Percentiles rank a stretch among this genome's conserved stretches.
Evolutionary conservation across 345 rosid genomes (phyloP).

Genomic region (Trapa incisa): DNA sequence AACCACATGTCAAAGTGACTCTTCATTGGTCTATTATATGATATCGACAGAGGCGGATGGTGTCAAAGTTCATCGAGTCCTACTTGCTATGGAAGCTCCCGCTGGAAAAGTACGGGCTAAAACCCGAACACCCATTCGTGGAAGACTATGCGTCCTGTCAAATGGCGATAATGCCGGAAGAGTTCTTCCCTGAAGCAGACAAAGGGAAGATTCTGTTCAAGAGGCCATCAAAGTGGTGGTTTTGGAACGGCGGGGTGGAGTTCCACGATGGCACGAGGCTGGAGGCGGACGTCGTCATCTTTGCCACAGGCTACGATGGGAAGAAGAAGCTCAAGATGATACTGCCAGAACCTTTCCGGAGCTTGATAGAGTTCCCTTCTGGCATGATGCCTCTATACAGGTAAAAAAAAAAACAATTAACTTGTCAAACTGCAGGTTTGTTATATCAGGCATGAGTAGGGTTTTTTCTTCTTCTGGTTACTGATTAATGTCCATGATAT

Average conservation of each 20-base stretch:
- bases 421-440: no score
- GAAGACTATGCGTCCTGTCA: conserved; percentile 56
- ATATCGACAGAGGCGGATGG: conserved; percentile 21
- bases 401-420: conserved; percentile 9
- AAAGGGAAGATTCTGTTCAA: conserved; percentile 44
- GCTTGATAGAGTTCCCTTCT: conserved; percentile 17
- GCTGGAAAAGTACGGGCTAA: conserved; percentile 32
- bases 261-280: conserved; percentile 31
- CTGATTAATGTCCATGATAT: no score
- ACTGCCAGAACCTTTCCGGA: conserved; percentile 32
- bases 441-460: no score
- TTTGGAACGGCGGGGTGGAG: conserved; percentile 33
- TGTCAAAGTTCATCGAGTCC: conserved; percentile 47
- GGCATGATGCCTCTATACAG: conserved; percentile 50
- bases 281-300: conserved; percentile 46
- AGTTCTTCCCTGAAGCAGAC: conserved; percentile 42
- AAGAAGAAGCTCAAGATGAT: conserved; percentile 32
- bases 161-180: conserved; percentile 45
- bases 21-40: neutral
- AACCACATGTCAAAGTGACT: neutral
- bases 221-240: conserved; percentile 41
- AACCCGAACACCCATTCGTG: conserved; percentile 44
- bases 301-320: conserved; percentile 44
- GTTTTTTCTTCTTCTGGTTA: neutral
- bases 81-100: conserved; percentile 45